Base-by-base conservation (phyloP, 2,329 filamentous ascomycete species). In the Nemania bipapillata region DNA sequence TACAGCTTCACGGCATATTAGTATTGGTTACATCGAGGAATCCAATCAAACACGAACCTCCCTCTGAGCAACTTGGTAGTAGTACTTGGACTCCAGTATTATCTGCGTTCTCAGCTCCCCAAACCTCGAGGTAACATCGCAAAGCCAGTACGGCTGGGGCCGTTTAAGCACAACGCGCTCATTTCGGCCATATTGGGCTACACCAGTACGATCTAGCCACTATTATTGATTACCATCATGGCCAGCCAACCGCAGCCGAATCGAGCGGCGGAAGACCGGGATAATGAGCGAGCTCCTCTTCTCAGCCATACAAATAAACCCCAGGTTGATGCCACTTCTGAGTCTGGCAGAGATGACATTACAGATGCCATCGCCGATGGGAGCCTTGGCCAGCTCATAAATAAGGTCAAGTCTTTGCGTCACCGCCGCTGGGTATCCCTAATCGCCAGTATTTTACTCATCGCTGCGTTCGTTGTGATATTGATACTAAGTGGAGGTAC, bases 381-480 rank as follows among this genome's bases (percentile, higher is more conserved):
- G 17, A 24, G 35, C 20, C 37, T 55, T 11, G 20, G 22, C 9
- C 42, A 59, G 12, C n/a, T 54, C 37, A 17, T 32, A 8, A 22
- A 65, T 11, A 74, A 75, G 50, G 52, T 73, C 63, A 74, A 70
- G 61, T 69, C 70, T 45, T 72, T 66, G 70, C 75, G 72, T 58
- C 75, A 74, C 24, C 76, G 77, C 56, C 76, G 77, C 22, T 78
- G 75, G 76, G 72, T 77, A 66, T 78, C 77, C 4, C 70, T 79
- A 30, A 40, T 77, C 53, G 72, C 69, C 52, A 77, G 76, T 66
- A 37, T 66, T 22, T 61, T 77, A 49, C 69, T 79, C 50, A 75
- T 79, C 30, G 7, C 77, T 55, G 75, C 68, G 26, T 78, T 78
- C 60, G 65, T 78, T 35, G 73, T 75, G 17, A 75, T 78, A 56